Base-by-base conservation (phyloP, 768 basidiomycete genomes). In the Suillus spraguei region DNA sequence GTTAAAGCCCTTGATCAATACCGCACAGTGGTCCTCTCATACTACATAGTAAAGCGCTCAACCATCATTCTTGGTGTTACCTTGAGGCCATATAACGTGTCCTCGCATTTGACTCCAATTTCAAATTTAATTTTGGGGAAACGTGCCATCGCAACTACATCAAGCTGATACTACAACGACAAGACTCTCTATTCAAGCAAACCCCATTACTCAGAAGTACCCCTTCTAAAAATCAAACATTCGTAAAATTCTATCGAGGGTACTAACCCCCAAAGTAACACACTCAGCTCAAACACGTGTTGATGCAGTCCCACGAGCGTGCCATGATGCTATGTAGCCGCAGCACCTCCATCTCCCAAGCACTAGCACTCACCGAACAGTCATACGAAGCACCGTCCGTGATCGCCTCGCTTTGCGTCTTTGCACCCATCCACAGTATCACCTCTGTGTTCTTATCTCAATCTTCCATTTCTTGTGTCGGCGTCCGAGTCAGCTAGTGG, bases 231-330 rank as follows among this genome's bases (percentile, higher is more conserved):
- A 38, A 47, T 54, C 64, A 16, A 55, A 44, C 32, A 20, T 39
- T 38, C 16, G 22, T 28, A 58, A 28, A 41, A 39, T 41, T 32
- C 60, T 39, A 39, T 56, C 46, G 46, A 36, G 74, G 71, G 71
- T 71, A 69, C 73, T 71, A 70, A 73, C 68, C 60, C 74, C 74
- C 72, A 67, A 70, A 64, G 65, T 67, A 60, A 58, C 46, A 42
- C 62, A 35, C 47, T 49, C 50, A 67, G 59, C 33, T 14, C 67
- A 60, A 73, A 73, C 73, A 74, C 73, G 73, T 74, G 73, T 74
- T 53, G 68, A 49, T 63, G n/a, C 47, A 3, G 13, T 74, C 75
- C 68, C 73, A 74, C 75, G 73, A 67, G 62, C 71, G 69, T 66
- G 65, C 66, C 64, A 46, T 65, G 64, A 68, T 71, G 54, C 24